These are phyloP conservation scores for Ogataea zsoltii DNA, from an alignment of 805 yeast genomes.

Conservation along the genomic window DNA sequence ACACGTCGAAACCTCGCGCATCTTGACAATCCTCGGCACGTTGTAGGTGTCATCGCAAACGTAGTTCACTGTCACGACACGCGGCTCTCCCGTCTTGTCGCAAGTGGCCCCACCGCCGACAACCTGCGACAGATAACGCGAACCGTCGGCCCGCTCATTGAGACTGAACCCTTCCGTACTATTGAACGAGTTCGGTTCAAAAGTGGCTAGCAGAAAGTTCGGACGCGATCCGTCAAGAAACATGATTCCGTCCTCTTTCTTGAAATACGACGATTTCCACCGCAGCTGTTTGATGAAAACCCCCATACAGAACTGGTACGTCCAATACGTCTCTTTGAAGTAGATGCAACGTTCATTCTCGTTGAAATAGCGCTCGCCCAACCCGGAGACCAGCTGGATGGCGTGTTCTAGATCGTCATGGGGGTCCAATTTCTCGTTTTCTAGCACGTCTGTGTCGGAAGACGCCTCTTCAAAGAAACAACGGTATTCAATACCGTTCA, in stretches of 20 bases:
- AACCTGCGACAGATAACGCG: constrained; percentile 30
- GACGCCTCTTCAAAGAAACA: constrained; percentile 1
- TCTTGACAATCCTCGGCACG: constrained; percentile 21
- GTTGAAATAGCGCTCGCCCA: constrained; percentile 9
- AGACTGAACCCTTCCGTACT: constrained; percentile 28
- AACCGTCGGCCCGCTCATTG: constrained; percentile 23
- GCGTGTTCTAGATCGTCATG: constrained; percentile 16
- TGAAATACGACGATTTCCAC: neutral
- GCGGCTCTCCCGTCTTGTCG: constrained; percentile 34
- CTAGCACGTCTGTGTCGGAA: too few relatives aligned
- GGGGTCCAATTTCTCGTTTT: too few relatives aligned
- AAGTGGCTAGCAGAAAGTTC: constrained; percentile 20
- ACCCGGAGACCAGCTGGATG: constrained; percentile 16
- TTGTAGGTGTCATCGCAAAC: constrained; percentile 24
- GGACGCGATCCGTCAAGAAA: constrained; percentile 13
- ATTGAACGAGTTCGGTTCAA: constrained; percentile 14
- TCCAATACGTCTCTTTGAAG: constrained; percentile 17
- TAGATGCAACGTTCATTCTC: constrained; percentile 3
- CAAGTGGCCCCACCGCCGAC: constrained; percentile 34
- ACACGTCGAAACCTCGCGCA: constrained; percentile 35
- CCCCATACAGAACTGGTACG: constrained; percentile 10
- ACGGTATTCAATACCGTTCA: neutral
- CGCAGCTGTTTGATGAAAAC: neutral
- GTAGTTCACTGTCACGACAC: constrained; percentile 30
- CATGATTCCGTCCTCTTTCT: neutral